Percentiles rank a stretch among this genome's conserved stretches.
Evolutionary conservation across 345 rosid species (phyloP).

Genomic region (Raphanus raphanistrum): DNA sequence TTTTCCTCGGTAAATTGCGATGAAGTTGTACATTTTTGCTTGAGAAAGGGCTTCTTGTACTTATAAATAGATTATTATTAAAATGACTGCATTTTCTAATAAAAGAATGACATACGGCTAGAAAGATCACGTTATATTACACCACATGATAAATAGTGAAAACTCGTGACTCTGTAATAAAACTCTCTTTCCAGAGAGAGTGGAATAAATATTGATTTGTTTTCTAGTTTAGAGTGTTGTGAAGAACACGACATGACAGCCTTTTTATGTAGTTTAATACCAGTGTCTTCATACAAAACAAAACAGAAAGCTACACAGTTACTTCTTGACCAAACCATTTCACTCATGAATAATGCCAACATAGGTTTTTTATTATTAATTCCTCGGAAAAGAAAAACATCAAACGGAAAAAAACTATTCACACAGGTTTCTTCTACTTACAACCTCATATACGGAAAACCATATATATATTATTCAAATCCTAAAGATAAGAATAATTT

Average conservation of each 20-base stretch:
- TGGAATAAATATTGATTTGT: constrained; percentile 25
- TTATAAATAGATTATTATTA: neutral
- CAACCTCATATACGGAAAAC: constrained; percentile 26
- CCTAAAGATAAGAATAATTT: neutral
- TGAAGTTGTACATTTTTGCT: no score
- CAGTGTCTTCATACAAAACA: neutral
- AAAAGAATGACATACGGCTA: neutral
- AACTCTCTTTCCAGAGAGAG: constrained; percentile 18
- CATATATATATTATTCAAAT: neutral
- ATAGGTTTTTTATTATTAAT: constrained; percentile 28
- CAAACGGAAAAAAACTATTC: constrained; percentile 22
- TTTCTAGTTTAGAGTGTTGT: constrained; percentile 17
- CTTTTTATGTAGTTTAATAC: constrained; percentile 15
- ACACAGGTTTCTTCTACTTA: constrained; percentile 25
- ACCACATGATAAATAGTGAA: neutral
- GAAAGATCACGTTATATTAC: neutral
- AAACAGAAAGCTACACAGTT: constrained; percentile 13
- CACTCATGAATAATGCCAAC: constrained; percentile 13
- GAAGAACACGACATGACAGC: constrained; percentile 38
- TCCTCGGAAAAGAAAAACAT: constrained; percentile 9
- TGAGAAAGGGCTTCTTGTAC: no score
- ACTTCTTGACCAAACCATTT: constrained; percentile 29
- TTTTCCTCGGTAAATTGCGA: neutral
- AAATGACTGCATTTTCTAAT: neutral
- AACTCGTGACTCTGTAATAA: constrained; percentile 25